These are phyloP conservation scores for Sequoia sempervirens DNA, from an alignment of 75 land plant species.

Conservation along the genomic window DNA sequence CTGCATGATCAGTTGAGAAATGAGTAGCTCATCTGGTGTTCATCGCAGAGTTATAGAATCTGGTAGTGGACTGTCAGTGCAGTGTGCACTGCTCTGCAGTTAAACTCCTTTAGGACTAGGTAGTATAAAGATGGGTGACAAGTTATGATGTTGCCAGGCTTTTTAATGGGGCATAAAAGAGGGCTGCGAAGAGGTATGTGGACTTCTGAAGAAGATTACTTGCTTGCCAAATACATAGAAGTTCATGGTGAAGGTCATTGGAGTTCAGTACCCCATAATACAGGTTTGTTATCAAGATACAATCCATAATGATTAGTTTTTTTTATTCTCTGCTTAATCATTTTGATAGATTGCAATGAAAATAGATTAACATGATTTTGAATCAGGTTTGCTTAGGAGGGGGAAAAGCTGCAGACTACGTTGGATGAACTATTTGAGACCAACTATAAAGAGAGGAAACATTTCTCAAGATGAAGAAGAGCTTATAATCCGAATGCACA, in stretches of 20 bases:
- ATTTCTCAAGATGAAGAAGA: background rate
- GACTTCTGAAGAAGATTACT: constrained; percentile 33
- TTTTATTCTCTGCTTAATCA: no score
- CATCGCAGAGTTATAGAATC: no score
- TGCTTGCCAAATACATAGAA: constrained; percentile 24
- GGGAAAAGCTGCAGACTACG: background rate
- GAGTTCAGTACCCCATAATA: constrained; percentile 26
- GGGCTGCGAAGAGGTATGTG: background rate
- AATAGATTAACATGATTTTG: background rate
- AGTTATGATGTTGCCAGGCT: no score
- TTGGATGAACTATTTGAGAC: background rate
- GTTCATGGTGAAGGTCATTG: constrained; percentile 38
- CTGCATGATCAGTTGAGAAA: no score
- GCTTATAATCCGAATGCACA: background rate
- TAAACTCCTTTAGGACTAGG: no score
- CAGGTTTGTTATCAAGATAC: background rate
- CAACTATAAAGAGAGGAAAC: background rate
- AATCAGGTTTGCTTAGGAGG: background rate
- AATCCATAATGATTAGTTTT: no score
- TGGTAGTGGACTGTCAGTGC: no score
- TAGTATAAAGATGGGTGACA: no score
- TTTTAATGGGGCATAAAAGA: no score
- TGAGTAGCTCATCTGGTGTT: no score
- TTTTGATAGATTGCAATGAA: no score
- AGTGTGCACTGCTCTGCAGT: no score